These are phyloP conservation scores for Epicoccum sorghinum DNA, from an alignment of 2,329 filamentous ascomycete species.

Conservation along the genomic window DNA sequence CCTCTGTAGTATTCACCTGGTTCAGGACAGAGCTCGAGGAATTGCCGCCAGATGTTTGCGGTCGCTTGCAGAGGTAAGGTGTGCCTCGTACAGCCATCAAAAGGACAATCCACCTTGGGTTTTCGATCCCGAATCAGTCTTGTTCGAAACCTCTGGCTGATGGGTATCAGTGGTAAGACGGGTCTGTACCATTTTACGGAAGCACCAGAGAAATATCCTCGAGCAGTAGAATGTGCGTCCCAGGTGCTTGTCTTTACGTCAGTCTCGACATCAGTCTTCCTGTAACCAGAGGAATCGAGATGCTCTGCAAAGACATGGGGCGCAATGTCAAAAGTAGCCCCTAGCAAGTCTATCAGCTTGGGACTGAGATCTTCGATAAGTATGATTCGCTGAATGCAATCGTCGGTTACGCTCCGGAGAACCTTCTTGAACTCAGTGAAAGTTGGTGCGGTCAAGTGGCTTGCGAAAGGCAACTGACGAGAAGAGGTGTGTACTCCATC, in stretches of 20 bases:
- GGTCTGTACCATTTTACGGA: background rate
- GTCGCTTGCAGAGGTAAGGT: background rate
- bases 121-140: background rate
- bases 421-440: background rate
- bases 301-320: slow-evolving; percentile 25
- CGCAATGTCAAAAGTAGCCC: slow-evolving; percentile 23
- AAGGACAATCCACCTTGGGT: background rate
- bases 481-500: background rate
- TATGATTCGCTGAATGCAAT: background rate
- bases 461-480: background rate
- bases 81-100: background rate
- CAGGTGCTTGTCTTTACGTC: background rate
- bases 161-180: background rate
- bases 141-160: background rate
- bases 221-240: background rate
- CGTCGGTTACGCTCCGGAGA: background rate
- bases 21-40: background rate
- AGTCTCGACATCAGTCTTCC: background rate
- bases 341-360: slow-evolving; percentile 16
- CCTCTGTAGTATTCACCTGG: background rate
- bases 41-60: background rate
- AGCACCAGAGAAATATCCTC: background rate
- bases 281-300: slow-evolving; percentile 19
- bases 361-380: slow-evolving; percentile 23
- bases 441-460: background rate